These are phyloP conservation scores for Neophaeococcomyces aloes DNA, from an alignment of 2,329 filamentous ascomycete species.

Conservation along the genomic window DNA sequence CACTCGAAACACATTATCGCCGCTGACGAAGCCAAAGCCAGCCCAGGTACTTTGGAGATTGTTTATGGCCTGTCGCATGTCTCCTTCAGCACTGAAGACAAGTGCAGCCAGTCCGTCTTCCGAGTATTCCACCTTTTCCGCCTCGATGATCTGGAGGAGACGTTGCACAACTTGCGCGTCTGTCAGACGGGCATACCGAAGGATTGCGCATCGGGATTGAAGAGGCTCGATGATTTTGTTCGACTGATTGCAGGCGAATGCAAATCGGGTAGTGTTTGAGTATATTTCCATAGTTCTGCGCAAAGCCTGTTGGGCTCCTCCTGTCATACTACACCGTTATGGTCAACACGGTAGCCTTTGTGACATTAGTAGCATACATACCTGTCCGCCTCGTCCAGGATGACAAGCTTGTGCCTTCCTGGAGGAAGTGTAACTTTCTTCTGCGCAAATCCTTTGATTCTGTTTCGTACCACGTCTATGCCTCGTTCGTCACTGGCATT, in stretches of 20 bases:
- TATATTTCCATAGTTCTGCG: constrained; percentile 98
- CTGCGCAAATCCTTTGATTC: constrained; percentile 97
- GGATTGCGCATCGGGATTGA: constrained; percentile 89
- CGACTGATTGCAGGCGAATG: constrained; percentile 95
- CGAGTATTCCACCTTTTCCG: constrained; percentile 78
- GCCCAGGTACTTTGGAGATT: constrained; percentile 89
- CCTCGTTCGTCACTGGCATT: constrained; percentile 95
- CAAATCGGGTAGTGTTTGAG: constrained; percentile 88
- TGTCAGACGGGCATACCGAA: constrained; percentile 84
- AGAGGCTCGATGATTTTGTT: constrained; percentile 99
- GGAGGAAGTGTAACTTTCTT: constrained; percentile 93
- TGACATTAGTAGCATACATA: constrained; percentile 18
- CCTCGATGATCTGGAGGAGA: constrained; percentile 81
- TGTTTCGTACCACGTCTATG: constrained; percentile 92
- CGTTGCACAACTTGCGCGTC: constrained; percentile 88
- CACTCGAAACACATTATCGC: constrained; percentile 95
- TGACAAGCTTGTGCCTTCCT: constrained; percentile 90
- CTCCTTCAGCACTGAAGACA: constrained; percentile 92
- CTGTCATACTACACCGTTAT: constrained; percentile 63
- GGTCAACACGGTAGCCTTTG: constrained; percentile 8
- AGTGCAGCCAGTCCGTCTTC: constrained; percentile 93
- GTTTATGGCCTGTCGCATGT: constrained; percentile 99
- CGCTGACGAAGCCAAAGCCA: constrained; percentile 92
- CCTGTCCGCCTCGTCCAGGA: constrained; percentile 93
- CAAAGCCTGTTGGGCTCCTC: constrained; percentile 88